Evolutionary conservation across 176 grass and related monocot species (phyloP), one percentile per base, ranked within the genome.

Genomic region (Zizania latifolia): DNA sequence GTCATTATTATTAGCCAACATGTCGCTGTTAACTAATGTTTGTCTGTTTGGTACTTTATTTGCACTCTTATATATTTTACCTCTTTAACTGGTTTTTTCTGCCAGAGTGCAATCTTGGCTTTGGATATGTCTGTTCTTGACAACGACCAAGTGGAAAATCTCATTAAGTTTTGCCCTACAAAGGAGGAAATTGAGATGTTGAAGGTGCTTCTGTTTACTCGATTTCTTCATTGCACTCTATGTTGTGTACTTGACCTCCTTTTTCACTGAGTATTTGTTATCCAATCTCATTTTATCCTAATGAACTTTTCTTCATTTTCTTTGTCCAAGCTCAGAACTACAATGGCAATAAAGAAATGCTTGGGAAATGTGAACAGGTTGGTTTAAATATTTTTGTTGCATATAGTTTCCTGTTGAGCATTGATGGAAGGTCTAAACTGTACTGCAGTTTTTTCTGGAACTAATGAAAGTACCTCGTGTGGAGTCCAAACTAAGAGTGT

Each of bases 111-210:
- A 75, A 82, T 97, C 29, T 87, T 97, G 75, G 94, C 90, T 71
- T 80, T 97, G 38, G 84, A 97, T 87, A 87, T 78, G 59, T 93
- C 83, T 74, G 60, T 93, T 81, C 90, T 97, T 74, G 94, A 97
- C 76, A 89, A 87, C 87, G 94, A 97, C 44, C 94, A 97, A 91
- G 90, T 97, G 67, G 94, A 97, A 58, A 93, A 97, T 89, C 90
- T 93, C 56, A 97, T 97, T 79, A 97, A 97, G 62, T 97, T 97
- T 91, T 97, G 90, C 78, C 94, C 94, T 63, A 87, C 90, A 64
- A 91, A 97, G 71, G 94, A 97, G 93, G 94, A 97, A 81, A 90
- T 97, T 21, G 94, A 97, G 66, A 93, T 97, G 94, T 75, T 97
- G 61, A 93, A 93, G 85, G 94, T 93, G 78, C 86, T 68, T 48